Conservation (phyloP, 2,329 filamentous ascomycete species). For the Aureobasidium sp. region DNA sequence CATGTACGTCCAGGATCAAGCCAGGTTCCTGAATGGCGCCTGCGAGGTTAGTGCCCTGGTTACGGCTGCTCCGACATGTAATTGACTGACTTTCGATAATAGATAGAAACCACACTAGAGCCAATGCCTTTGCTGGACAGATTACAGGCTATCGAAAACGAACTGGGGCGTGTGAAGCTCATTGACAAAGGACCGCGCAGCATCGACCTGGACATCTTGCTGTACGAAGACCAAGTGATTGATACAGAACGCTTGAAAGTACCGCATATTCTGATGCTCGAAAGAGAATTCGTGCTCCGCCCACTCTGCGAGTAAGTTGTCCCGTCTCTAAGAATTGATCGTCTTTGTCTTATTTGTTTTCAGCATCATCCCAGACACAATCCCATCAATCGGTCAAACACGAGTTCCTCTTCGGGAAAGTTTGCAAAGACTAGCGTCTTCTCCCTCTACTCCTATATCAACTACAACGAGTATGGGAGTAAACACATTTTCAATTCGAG, state of each 20-base stretch:
- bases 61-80: neutral
- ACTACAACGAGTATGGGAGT: slow-evolving; percentile 20
- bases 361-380: slow-evolving; percentile 37
- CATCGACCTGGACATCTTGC: slow-evolving; percentile 86
- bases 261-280: slow-evolving; percentile 76
- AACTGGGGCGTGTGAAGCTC: slow-evolving; percentile 71
- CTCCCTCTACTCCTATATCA: slow-evolving; percentile 25
- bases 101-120: slow-evolving; percentile 74
- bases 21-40: slow-evolving; percentile 81
- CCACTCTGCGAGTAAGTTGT: slow-evolving; percentile 67
- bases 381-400: slow-evolving; percentile 27
- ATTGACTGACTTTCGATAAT: slow-evolving; percentile 17
- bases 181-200: slow-evolving; percentile 92
- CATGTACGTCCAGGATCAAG: slow-evolving; percentile 92
- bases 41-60: slow-evolving; percentile 62
- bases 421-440: neutral
- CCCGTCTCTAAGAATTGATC: neutral
- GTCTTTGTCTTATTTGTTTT: neutral
- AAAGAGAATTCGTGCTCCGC: slow-evolving; percentile 87
- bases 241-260: slow-evolving; percentile 68
- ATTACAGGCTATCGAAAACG: slow-evolving; percentile 76
- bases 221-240: slow-evolving; percentile 65
- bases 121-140: slow-evolving; percentile 71
- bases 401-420: slow-evolving; percentile 11
- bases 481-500: slow-evolving; percentile 46